Evolutionary conservation across 1,284 basidiomycete species (phyloP).

Genomic region (Ustilago crameri): DNA sequence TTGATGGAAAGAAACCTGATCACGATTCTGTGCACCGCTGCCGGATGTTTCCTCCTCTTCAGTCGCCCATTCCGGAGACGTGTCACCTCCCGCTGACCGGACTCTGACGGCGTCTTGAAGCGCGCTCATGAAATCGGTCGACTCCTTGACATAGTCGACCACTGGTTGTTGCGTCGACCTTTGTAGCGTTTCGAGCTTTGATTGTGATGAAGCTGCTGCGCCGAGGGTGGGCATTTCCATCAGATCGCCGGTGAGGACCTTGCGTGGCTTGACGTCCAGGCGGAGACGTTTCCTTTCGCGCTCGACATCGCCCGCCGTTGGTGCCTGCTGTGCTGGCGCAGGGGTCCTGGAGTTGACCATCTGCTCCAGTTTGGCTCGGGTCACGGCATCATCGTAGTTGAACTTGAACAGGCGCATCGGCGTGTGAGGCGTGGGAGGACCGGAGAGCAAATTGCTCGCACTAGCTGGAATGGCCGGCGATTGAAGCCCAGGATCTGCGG

Average conservation of each 20-base stretch:
- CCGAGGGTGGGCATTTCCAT: conserved; percentile 39
- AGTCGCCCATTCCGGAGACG: conserved; percentile 38
- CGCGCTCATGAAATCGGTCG: conserved; percentile 36
- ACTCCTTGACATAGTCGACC: conserved; percentile 47
- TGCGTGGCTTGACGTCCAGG: conserved; percentile 40
- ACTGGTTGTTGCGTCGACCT: conserved; percentile 10
- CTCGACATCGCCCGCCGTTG: conserved; percentile 26
- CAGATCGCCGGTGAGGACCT: conserved; percentile 40
- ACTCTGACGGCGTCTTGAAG: conserved; percentile 35
- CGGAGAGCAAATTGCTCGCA: conserved; percentile 15
- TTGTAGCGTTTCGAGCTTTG: background rate
- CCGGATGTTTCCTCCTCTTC: conserved; percentile 39
- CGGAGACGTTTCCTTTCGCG: conserved; percentile 55
- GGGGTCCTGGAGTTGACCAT: conserved; percentile 52
- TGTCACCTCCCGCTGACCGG: conserved; percentile 8
- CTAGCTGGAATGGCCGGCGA: conserved; percentile 11
- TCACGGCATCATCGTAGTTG: conserved; percentile 49
- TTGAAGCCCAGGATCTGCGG: conserved; percentile 28
- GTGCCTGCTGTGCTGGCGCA: conserved; percentile 12
- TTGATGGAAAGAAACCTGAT: conserved; percentile 26
- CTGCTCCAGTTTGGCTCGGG: conserved; percentile 51
- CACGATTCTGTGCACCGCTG: background rate
- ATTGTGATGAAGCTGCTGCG: conserved; percentile 3
- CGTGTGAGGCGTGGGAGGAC: conserved; percentile 48
- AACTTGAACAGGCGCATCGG: conserved; percentile 59